Evolutionary conservation across 306 rosid species (phyloP), one percentile per base, ranked within the genome.

Genomic region (Arachis stenosperma): DNA sequence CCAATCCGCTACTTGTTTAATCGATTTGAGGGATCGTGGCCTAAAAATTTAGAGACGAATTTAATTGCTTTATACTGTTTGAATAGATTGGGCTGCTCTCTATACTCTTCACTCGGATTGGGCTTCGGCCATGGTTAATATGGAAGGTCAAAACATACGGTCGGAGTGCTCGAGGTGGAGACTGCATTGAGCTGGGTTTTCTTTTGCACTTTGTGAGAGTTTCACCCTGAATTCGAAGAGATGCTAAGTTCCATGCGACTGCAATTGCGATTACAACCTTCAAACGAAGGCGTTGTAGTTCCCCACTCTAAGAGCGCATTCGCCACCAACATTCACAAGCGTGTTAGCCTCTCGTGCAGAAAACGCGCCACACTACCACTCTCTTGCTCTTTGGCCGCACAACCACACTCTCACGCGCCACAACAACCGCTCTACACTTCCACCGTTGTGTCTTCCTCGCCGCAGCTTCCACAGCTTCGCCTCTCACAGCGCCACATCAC

Each of bases 401-500:
- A 80, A 48, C 70, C 90, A 8, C 51, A 65, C 69, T 65, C 55
- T 33, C 61, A 75, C 47, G 57, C 80, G 8, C 51, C 63, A 58
- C 78, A 39, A 33, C 61, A 69, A 5, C 51, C 88, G 7, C 81
- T 74, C 13, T 83, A 71, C 88, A 81, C 87, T 54, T 83, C 82
- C 75, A 67, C 85, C 65, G 66, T 89, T 11, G 95, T 85, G 73
- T 73, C 88, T 68, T 40, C 88, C 77, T 78, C 87, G 69, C 80
- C 87, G 71, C 85, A 75, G 5, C 37, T 33, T 33, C 80, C 87
- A 69, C 85, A 75, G 5, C 37, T 33, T 33, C 37, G 37, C 77
- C 79, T 89, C 71, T 81, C 87, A 71, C 85, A 75, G 5, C 90
- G 96, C 76, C 97, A 88, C 70, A 55, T 91, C 86, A 67, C 83